Evolutionary conservation across 495 filamentous ascomycete species (phyloP), one percentile per base, ranked within the genome.

Genomic region (Penicillium manginii): DNA sequence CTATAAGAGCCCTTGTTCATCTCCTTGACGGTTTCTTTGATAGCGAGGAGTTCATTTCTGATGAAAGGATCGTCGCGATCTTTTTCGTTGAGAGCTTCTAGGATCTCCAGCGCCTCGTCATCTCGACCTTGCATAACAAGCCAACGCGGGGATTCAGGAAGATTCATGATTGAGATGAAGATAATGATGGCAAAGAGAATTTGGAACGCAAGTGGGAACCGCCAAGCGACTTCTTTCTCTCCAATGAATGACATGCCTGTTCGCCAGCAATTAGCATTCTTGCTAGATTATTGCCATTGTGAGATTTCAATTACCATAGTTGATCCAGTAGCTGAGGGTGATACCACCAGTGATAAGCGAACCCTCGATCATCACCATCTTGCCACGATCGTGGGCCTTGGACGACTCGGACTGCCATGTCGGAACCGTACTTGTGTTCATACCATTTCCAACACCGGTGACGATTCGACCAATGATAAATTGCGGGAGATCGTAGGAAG

Each of bases 281-380:
- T 47, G 18, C 11, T 26, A 23, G 11, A 23, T 2, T 18, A 3
- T 11, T 19, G 0, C 26, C 26, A 29, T 8, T 29, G 26, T 1
- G 26, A 1, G 9, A 29, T 29, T 29, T 1, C 4, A 33, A 68
- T 54, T 35, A 52, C 81, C 90, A 40, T 88, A 87, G 55, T 86
- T 86, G 35, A 92, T 79, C 89, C 89, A 92, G 70, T 91, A 89
- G 54, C 79, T 82, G 58, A 91, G 68, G 54, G 82, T 83, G 57
- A 90, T 83, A 45, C 89, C 88, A 14, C 78, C 81, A 0, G 87
- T 88, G 57, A 89, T 88, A 43, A 90, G 71, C 45, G 85, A 69
- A 59, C 83, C 86, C 69, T 91, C 87, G 47, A 92, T 85, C 86
- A 91, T 90, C 59, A 92, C 86, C 63, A 91, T 74, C 59, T 88